Base-by-base conservation (phyloP, 148 eudicot genomes). In the Polygonum aviculare region DNA sequence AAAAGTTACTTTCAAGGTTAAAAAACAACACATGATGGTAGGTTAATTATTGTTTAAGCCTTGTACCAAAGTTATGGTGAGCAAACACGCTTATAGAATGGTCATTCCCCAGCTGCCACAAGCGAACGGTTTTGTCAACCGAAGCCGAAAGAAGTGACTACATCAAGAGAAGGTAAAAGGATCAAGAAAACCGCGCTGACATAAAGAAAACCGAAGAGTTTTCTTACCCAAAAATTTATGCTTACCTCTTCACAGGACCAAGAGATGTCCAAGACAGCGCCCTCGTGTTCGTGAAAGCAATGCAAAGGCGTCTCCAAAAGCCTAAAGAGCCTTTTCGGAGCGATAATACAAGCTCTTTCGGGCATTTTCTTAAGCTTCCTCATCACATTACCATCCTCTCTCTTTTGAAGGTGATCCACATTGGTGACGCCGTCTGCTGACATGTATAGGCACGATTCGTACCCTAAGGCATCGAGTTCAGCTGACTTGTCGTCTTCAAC, bases 81-180 rank as follows among this genome's bases (percentile, higher is more conserved):
- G 90, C 79, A 74, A 86, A 94, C 52, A 89, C 86, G 76, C 82
- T 72, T 22, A 86, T 85, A 83, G 91, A 88, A 52, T 81, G 74
- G 40, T 74, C 81, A 55, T 75, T 39, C 72, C 97, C 98, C 8
- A 90, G 76, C 87, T 85, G 82, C 98, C 98, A 94, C 74, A 94
- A 71, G 14, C 98, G 97, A 65, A 85, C 95, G 21, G 98, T 91
- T 78, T 90, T 88, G 79, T 94, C 98, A 62, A 88, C 91, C 11
- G 97, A 94, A 26, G 90, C 87, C 52, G 98, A 89, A 16, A 63
- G 69, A 21, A 63, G 36, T 22, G 38, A 22, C 69, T 63, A 63
- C 69, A 63, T 22, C 2, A 44, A 44, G 47, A 44, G 2, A 44
- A 44, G 2, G 2, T 2, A 2, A 44, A 26, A 14, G 12, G 36